These are phyloP conservation scores for Apiospora pterosperma DNA, from an alignment of 2,329 filamentous ascomycete genomes.

Conservation along the genomic window DNA sequence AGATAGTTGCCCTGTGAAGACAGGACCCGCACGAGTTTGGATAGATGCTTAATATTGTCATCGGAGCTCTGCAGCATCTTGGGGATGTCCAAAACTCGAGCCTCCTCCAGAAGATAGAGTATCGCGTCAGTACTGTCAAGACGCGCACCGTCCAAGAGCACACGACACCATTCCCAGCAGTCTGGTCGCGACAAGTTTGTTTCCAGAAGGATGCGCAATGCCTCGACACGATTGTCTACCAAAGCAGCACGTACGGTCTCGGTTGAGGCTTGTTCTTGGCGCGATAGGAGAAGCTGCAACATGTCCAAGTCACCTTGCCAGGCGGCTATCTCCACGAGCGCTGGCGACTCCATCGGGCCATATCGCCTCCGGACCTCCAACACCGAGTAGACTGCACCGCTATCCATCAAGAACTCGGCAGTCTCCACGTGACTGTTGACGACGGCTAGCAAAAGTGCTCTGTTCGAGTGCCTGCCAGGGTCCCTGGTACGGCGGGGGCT, in stretches of 20 bases:
- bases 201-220: background rate
- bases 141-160: background rate
- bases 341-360: background rate
- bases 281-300: background rate
- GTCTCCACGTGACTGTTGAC: background rate
- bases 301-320: background rate
- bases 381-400: background rate
- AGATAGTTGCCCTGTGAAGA: background rate
- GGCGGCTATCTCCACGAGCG: background rate
- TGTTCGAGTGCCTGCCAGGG: background rate
- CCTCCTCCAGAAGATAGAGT: background rate
- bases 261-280: background rate
- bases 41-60: background rate
- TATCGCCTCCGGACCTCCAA: background rate
- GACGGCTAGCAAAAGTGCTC: background rate
- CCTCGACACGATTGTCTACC: background rate
- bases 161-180: background rate
- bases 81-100: background rate
- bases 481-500: background rate
- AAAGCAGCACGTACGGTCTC: background rate
- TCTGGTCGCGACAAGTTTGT: too few species aligned
- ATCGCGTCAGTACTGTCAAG: background rate
- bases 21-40: background rate
- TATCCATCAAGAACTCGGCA: background rate
- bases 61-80: background rate